These are phyloP conservation scores for Penicillium psychrofluorescens DNA, from an alignment of 495 filamentous ascomycete genomes.

Conservation along the genomic window DNA sequence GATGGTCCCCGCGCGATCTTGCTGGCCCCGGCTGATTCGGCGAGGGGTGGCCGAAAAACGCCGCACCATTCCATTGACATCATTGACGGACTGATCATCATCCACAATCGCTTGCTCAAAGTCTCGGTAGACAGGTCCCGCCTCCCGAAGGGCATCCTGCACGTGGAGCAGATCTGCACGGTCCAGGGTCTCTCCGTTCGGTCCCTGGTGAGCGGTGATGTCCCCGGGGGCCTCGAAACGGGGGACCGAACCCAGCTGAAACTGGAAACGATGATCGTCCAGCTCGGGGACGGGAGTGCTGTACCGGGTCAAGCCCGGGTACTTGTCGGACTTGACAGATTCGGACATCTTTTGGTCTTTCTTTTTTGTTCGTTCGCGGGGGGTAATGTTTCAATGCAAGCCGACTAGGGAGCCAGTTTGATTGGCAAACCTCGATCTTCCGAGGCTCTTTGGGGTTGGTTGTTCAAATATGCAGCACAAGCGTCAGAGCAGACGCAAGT, in stretches of 20 bases:
- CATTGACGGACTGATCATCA: constrained; percentile 53
- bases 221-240: constrained; percentile 47
- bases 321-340: constrained; percentile 53
- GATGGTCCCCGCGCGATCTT: constrained; percentile 29
- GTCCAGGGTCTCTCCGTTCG: constrained; percentile 21
- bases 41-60: constrained; percentile 35
- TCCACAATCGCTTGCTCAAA: constrained; percentile 83
- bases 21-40: constrained; percentile 33
- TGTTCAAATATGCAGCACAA: constrained; percentile 10
- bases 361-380: not conserved
- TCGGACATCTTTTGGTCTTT: constrained; percentile 43
- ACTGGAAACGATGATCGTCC: constrained; percentile 91
- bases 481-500: constrained; percentile 22
- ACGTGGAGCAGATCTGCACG: constrained; percentile 43
- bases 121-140: constrained; percentile 52
- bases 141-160: constrained; percentile 38
- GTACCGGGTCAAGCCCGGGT: constrained; percentile 49
- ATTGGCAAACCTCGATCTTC: not conserved
- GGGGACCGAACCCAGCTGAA: constrained; percentile 58
- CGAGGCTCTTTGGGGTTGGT: not conserved
- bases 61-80: constrained; percentile 32
- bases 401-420: constrained; percentile 15
- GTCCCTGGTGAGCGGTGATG: constrained; percentile 22
- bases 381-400: constrained; percentile 2
- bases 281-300: constrained; percentile 81